Evolutionary conservation across 108 stramenopile genomes (phyloP), one percentile per base, ranked within the genome.

Genomic region (Mediolabrus comicus): DNA sequence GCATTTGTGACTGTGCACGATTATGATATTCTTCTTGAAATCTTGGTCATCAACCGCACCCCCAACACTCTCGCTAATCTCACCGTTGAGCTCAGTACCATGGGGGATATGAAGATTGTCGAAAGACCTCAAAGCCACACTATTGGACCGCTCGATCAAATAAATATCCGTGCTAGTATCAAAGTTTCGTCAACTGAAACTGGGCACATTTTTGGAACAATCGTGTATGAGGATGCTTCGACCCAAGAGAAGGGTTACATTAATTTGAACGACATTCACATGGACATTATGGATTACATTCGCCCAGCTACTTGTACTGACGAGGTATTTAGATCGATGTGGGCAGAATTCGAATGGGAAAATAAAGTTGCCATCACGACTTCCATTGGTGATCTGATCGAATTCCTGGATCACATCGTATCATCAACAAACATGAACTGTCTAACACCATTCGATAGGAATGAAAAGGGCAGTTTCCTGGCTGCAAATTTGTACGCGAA

Each of bases 321-420:
- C 76, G 97, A 98, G 60, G 87, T 88, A 11, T 99, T 99, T 87
- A 89, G 99, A 36, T 75, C 83, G 26, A 98, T 99, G 97, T 99
- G 99, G 99, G 99, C 97, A 16, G 98, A 99, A 77, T 99, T 99
- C 65, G 99, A 99, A 85, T 99, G 99, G 99, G 99, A 99, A 74
- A 99, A 99, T 84, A 99, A 99, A 86, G 99, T 97, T 58, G 91
- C 93, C 46, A 87, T 94, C 68, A 80, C 89, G 10, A 98, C 94
- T 31, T 84, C 90, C 68, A 97, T 99, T 60, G 78, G 88, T 33
- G 92, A 90, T 59, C 69, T 99, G 59, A 76, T 87, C 51, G 95
- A 86, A 22, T 99, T 96, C 85, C 77, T 99, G 27, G 84, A 90
- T 35, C 99, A 99, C 75, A 90, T 99, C 72, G 97, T 98, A 11